A percentile compares a stretch with the other conserved stretches of the same genome.
Conservation (phyloP, 23 red algal species). For the Gracilaria gracilis region DNA sequence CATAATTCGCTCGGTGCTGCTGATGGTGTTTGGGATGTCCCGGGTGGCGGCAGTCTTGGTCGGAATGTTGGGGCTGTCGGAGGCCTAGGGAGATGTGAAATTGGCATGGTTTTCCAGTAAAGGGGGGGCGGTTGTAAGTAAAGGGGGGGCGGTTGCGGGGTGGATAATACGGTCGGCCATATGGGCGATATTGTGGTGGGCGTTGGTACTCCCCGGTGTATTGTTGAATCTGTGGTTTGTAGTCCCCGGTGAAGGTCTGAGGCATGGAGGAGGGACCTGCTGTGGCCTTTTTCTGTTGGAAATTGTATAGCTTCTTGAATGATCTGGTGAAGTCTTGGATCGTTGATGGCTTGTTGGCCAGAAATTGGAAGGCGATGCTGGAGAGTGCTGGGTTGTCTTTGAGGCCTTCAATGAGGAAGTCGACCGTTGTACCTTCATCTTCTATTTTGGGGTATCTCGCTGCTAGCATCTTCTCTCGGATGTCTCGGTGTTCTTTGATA, state of each 20-base stretch:
- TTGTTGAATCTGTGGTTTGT: not conserved
- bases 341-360: not conserved
- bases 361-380: not conserved
- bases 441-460: slow-evolving; percentile 17
- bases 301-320: not conserved
- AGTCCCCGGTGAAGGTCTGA: not conserved
- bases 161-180: not conserved
- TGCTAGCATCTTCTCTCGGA: slow-evolving; percentile 8
- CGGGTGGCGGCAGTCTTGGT: not conserved
- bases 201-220: not conserved
- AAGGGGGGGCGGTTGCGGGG: not conserved
- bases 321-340: not conserved
- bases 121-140: not conserved
- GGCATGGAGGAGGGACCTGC: not conserved
- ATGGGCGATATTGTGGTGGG: too few species aligned
- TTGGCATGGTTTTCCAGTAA: not conserved
- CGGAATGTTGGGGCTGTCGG: not conserved
- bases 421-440: not conserved
- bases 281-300: not conserved
- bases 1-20: not conserved
- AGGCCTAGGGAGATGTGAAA: not conserved
- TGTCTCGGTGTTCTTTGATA: not conserved
- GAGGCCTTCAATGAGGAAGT: not conserved
- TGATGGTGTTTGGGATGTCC: too few species aligned
- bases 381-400: not conserved